Base-by-base conservation (phyloP, 2,329 filamentous ascomycete genomes). In the Proliferodiscus dingleyae region DNA sequence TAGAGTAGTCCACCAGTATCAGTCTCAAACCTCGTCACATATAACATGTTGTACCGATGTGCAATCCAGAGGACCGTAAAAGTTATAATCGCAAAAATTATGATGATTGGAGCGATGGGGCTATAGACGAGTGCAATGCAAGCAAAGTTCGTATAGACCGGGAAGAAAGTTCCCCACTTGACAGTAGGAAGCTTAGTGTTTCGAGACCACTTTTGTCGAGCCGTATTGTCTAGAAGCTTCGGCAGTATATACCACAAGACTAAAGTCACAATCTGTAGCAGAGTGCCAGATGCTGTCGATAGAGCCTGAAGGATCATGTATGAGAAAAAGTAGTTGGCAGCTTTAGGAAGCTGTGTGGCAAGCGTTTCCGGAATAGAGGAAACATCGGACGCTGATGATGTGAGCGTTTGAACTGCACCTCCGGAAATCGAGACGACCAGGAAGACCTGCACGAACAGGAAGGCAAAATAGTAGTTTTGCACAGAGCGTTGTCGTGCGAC, bases 231-330 rank as follows among this genome's bases (percentile, higher is more conserved):
- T 34, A 94, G 65, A 0, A 96, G 75, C 1, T 83, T 86, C 1
- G 87, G 85, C 37, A 95, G 65, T 18, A 97, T 60, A 58, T 89
- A 95, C 83, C 90, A 95, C 53, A 84, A 73, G 37, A 89, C 61
- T 3, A 98, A 74, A 3, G 82, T 79, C n/a, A 80, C 81, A 19
- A 95, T 78, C 61, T 97, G 93, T 10, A 96, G 71, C 3, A 97
- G 72, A 1, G 88, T 91, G 64, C 87, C 89, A 1, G 91, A 91
- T 64, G 89, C 95, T 52, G 88, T 89, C 52, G 88, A 89, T 58
- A 97, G 75, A 0, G 90, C 89, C 61, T 97, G 93, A 8, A 98
- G 81, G 62, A 96, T 85, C 82, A 98, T 90, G 75, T 98, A 98
- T 1, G 89, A 91, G 73, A 96, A 97, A 72, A 97, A 98, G 67